Conservation (phyloP, 2,329 filamentous ascomycete species). For the Talaromyces sp. region DNA sequence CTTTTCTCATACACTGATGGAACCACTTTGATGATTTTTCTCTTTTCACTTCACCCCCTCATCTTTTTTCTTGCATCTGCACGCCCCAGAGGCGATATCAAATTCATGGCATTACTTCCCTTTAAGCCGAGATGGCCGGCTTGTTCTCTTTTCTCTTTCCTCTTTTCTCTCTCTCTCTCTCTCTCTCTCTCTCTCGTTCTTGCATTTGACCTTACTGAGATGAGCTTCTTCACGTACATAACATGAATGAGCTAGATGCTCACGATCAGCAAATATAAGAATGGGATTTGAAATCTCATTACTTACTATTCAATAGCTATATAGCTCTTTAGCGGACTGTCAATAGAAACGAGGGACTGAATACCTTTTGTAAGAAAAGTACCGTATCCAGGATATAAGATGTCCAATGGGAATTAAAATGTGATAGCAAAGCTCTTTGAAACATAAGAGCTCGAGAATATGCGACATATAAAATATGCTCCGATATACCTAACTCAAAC, state of each 20-base stretch:
- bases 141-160: background rate
- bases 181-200: no score
- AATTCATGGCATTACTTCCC: no score
- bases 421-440: no score
- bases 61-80: background rate
- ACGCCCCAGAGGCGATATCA: background rate
- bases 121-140: no score
- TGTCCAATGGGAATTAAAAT: background rate
- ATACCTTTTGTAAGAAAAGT: background rate
- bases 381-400: background rate
- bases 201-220: slow-evolving; percentile 11
- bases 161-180: no score
- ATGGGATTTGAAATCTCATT: slow-evolving; percentile 3
- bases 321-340: background rate
- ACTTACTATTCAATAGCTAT: background rate
- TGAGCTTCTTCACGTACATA: slow-evolving; percentile 8
- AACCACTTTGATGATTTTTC: no score
- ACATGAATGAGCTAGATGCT: slow-evolving; percentile 22
- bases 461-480: no score
- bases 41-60: no score
- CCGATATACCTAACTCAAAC: no score
- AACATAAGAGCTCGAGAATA: no score
- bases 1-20: no score
- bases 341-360: background rate
- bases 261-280: slow-evolving; percentile 26